Evolutionary conservation across 768 basidiomycete species (phyloP).

Genomic region (Lentinula guzmanii): DNA sequence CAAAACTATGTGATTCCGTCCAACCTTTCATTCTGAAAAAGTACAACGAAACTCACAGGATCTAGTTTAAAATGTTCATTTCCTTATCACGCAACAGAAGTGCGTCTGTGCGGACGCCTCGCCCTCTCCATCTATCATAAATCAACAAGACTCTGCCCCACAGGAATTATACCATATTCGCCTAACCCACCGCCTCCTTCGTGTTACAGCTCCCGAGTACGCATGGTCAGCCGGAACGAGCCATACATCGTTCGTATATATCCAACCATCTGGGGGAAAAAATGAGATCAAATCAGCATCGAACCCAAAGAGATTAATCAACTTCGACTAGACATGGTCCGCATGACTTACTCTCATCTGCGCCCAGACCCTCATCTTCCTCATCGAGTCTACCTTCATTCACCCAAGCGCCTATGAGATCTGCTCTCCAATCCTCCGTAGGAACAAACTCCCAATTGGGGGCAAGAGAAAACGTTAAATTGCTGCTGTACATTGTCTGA

Average conservation of each 20-base stretch:
- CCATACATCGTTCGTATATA: constrained; percentile 79
- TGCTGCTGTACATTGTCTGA: constrained; percentile 45
- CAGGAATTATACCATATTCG: constrained; percentile 51
- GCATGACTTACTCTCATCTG: constrained; percentile 19
- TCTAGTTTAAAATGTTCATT: too few species aligned
- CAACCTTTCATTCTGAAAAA: too few species aligned
- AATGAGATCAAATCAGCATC: neutral
- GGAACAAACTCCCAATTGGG: constrained; percentile 71
- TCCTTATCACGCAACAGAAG: too few species aligned
- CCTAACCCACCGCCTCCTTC: constrained; percentile 65
- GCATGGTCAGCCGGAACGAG: constrained; percentile 38
- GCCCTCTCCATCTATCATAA: neutral
- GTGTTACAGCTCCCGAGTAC: constrained; percentile 46
- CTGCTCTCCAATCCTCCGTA: constrained; percentile 74
- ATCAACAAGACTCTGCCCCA: neutral
- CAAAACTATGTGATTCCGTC: too few species aligned
- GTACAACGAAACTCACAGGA: too few species aligned
- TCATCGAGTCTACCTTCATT: neutral
- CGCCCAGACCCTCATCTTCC: constrained; percentile 10
- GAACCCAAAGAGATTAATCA: neutral
- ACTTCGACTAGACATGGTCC: too few species aligned
- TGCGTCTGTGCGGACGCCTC: too few species aligned
- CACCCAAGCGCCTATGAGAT: constrained; percentile 55
- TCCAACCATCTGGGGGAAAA: constrained; percentile 58
- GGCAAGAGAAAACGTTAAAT: constrained; percentile 73